These are phyloP conservation scores for Ashbya aceris DNA, from an alignment of 1,139 yeast genomes.

Conservation along the genomic window DNA sequence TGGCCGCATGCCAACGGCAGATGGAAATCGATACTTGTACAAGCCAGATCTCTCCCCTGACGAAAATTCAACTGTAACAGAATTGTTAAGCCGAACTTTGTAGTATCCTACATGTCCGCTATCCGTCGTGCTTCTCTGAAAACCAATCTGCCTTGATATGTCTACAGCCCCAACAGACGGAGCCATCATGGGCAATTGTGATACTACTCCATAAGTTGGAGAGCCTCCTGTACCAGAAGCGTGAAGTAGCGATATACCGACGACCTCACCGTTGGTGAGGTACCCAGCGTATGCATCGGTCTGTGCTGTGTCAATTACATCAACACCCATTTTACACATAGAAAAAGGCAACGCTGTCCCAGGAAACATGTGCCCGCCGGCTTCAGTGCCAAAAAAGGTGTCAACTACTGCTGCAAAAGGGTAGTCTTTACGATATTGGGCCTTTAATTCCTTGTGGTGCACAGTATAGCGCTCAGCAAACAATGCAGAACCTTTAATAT, in stretches of 20 bases:
- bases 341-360: slow-evolving; percentile 36
- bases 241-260: slow-evolving; percentile 36
- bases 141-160: slow-evolving; percentile 11
- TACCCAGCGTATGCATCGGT: slow-evolving; percentile 34
- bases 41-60: slow-evolving; percentile 29
- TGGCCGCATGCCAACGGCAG: slow-evolving; percentile 6
- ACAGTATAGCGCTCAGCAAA: slow-evolving; percentile 1
- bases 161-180: slow-evolving; percentile 19
- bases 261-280: slow-evolving; percentile 29
- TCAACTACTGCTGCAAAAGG: slow-evolving; percentile 19
- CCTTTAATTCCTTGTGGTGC: slow-evolving; percentile 2
- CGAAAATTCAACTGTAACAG: slow-evolving; percentile 27
- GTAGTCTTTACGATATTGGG: slow-evolving; percentile 1
- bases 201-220: slow-evolving; percentile 32
- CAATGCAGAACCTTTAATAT: neutral
- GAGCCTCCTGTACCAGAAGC: slow-evolving; percentile 38
- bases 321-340: slow-evolving; percentile 36
- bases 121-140: slow-evolving; percentile 20
- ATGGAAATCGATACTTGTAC: slow-evolving; percentile 25
- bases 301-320: slow-evolving; percentile 22
- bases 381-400: slow-evolving; percentile 32
- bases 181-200: slow-evolving; percentile 27
- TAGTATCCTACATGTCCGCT: slow-evolving; percentile 28
- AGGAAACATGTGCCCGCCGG: slow-evolving; percentile 35
- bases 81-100: slow-evolving; percentile 23